These are phyloP conservation scores for Calonectria hawksworthii DNA, from an alignment of 2,329 filamentous ascomycete genomes.

Conservation along the genomic window DNA sequence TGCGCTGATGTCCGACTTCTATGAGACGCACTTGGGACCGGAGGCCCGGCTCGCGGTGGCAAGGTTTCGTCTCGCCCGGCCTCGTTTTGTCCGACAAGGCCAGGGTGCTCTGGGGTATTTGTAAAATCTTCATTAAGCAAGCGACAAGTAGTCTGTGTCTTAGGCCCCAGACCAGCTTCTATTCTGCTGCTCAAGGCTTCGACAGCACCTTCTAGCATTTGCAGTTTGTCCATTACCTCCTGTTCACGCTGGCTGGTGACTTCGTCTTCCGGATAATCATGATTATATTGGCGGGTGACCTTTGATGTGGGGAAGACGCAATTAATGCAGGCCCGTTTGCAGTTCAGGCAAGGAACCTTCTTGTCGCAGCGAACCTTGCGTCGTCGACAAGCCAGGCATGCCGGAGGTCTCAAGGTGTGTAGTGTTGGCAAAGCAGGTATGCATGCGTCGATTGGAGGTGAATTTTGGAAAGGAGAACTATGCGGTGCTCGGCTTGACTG, in stretches of 20 bases:
- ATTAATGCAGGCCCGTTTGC: neutral
- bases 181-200: too few relatives aligned
- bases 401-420: neutral
- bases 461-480: rapidly evolving
- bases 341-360: neutral
- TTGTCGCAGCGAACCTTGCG: neutral
- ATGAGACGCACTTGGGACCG: too few relatives aligned
- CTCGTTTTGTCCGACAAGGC: too few relatives aligned
- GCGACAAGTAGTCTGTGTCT: too few relatives aligned
- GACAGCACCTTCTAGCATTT: too few relatives aligned
- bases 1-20: too few relatives aligned
- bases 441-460: neutral
- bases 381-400: neutral
- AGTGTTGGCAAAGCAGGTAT: neutral
- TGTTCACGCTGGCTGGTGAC: neutral
- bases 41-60: too few relatives aligned
- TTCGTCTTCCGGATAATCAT: neutral
- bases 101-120: too few relatives aligned
- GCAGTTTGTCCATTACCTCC: neutral
- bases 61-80: too few relatives aligned
- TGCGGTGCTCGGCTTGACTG: neutral
- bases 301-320: neutral
- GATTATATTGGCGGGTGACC: neutral
- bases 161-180: too few relatives aligned
- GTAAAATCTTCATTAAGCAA: too few relatives aligned